These are phyloP conservation scores for Pyrus hybrid DNA, from an alignment of 331 rosid genomes.

Conservation along the genomic window DNA sequence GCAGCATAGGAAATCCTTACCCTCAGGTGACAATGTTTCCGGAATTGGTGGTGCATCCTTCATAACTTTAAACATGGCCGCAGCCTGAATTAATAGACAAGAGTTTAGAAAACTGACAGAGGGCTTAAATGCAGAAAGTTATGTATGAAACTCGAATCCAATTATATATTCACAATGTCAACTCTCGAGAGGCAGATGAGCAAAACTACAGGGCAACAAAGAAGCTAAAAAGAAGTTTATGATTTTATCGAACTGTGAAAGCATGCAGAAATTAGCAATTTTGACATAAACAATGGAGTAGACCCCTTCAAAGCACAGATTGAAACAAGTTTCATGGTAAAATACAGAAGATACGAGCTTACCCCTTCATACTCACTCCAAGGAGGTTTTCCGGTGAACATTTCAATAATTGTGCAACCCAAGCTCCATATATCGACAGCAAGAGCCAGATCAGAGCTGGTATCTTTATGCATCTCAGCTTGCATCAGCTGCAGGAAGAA, in stretches of 20 bases:
- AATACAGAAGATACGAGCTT: constrained; percentile 10
- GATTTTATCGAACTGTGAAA: neutral
- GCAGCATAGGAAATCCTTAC: constrained; percentile 72
- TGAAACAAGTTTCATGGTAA: neutral
- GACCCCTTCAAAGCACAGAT: neutral
- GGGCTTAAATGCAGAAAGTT: neutral
- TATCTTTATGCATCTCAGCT: constrained; percentile 70
- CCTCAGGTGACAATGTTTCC: constrained; percentile 68
- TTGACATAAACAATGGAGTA: neutral
- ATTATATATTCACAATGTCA: neutral
- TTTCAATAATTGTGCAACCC: constrained; percentile 90
- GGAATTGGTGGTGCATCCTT: constrained; percentile 81
- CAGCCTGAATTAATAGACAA: constrained; percentile 59
- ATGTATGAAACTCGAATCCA: neutral
- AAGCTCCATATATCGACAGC: constrained; percentile 93
- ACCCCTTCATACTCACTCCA: constrained; percentile 98
- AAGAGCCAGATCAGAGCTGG: constrained; percentile 70
- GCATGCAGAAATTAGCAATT: neutral
- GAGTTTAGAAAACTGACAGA: neutral
- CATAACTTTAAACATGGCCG: constrained; percentile 95
- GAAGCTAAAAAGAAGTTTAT: neutral
- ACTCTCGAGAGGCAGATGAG: neutral
- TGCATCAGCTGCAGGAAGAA: constrained; percentile 64
- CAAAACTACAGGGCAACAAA: neutral
- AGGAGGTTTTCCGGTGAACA: constrained; percentile 91